Conservation (phyloP, 2,329 filamentous ascomycete genomes). For the Blastomyces parvus region DNA sequence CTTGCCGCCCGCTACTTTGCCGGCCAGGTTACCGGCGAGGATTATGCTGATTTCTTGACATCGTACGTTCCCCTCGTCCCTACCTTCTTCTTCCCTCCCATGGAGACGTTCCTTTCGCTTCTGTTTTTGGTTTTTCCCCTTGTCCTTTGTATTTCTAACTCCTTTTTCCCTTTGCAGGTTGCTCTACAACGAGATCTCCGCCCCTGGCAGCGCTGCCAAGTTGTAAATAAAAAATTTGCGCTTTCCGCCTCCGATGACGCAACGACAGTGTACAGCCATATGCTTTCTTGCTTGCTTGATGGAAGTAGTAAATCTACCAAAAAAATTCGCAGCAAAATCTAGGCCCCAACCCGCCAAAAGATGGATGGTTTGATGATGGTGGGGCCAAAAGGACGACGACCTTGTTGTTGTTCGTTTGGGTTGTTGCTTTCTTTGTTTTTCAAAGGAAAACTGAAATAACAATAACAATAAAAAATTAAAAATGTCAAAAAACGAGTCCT, state of each 20-base stretch:
- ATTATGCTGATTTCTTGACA: conserved; percentile 94
- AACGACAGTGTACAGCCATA: too few relatives aligned
- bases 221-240: conserved; percentile 32
- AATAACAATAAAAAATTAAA: background rate
- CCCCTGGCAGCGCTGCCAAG: conserved; percentile 56
- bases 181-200: conserved; percentile 80
- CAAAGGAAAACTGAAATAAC: background rate
- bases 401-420: too few relatives aligned
- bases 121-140: conserved; percentile 17
- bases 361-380: too few relatives aligned
- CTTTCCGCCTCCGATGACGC: background rate
- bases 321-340: too few relatives aligned
- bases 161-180: conserved; percentile 45
- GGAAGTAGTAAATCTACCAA: too few relatives aligned
- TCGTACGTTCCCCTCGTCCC: conserved; percentile 45
- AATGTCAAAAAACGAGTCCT: background rate
- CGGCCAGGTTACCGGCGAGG: conserved; percentile 87
- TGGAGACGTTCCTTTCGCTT: background rate
- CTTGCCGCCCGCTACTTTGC: conserved; percentile 90
- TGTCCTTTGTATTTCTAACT: conserved; percentile 5
- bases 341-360: too few relatives aligned
- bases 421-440: background rate
- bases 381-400: too few relatives aligned
- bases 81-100: too few relatives aligned
- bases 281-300: too few relatives aligned